A percentile compares a stretch with the other conserved stretches of the same genome.
These are phyloP conservation scores for Acanthamoeba triangularis DNA, from an alignment of 208 protist genomes.

Conservation along the genomic window DNA sequence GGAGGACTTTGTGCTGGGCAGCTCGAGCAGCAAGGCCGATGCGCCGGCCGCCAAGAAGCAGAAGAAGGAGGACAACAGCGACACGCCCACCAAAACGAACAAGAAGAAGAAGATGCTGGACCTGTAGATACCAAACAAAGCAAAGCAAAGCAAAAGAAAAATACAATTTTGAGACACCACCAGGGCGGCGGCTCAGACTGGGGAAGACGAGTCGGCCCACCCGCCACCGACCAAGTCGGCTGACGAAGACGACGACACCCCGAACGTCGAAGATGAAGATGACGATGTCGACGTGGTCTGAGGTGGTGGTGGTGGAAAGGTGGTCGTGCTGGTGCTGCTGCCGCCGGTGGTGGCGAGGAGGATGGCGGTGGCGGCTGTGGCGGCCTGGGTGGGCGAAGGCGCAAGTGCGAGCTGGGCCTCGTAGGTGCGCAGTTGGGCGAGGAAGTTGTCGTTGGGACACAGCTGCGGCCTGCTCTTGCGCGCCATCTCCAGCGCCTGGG, in stretches of 20 bases:
- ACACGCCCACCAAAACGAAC: background rate
- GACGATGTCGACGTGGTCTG: too few relatives aligned
- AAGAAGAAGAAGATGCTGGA: slow-evolving; percentile 18
- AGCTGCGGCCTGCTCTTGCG: slow-evolving; percentile 30
- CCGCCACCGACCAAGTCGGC: too few relatives aligned
- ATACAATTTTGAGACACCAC: background rate
- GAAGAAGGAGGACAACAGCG: background rate
- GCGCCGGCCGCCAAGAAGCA: background rate
- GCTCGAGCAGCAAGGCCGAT: background rate
- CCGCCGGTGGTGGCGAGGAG: too few relatives aligned
- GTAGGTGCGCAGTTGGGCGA: slow-evolving; percentile 40
- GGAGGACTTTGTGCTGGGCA: slow-evolving; percentile 33
- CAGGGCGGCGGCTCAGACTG: too few relatives aligned
- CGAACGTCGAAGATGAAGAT: too few relatives aligned
- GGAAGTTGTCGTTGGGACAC: slow-evolving; percentile 70
- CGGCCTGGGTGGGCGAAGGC: background rate
- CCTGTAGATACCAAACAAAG: background rate
- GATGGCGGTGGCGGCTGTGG: too few relatives aligned
- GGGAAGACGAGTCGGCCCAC: too few relatives aligned
- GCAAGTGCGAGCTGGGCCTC: slow-evolving; percentile 24
- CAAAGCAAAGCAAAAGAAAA: background rate
- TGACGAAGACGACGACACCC: too few relatives aligned
- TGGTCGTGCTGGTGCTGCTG: too few relatives aligned
- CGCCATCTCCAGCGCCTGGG: slow-evolving; percentile 3
- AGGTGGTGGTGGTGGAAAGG: too few relatives aligned